A percentile compares a stretch with the other conserved stretches of the same genome.
These are phyloP conservation scores for Lachancea quebecensis DNA, from an alignment of 805 yeast species.

Conservation along the genomic window DNA sequence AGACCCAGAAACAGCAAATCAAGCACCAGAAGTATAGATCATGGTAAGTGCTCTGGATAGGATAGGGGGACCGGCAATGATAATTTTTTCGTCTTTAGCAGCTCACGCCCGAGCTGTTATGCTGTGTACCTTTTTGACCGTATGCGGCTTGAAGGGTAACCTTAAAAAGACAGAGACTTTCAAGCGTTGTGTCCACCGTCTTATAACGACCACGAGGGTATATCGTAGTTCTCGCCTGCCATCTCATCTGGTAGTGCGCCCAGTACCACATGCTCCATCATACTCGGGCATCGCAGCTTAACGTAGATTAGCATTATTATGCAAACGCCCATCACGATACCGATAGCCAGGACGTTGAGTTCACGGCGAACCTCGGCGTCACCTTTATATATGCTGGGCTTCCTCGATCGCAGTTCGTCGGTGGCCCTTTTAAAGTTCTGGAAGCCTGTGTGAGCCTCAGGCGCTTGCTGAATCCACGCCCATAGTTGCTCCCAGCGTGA, in stretches of 20 bases:
- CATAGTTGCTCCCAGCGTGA: constrained; percentile 1
- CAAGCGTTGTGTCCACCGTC: background rate
- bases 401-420: background rate
- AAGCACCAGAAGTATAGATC: too few relatives aligned
- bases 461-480: background rate
- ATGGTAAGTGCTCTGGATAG: too few relatives aligned
- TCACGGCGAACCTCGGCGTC: background rate
- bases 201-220: constrained; percentile 13
- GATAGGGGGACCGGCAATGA: too few relatives aligned
- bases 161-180: too few relatives aligned
- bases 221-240: constrained; percentile 5
- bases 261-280: constrained; percentile 5
- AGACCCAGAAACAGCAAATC: too few relatives aligned
- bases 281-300: constrained; percentile 8
- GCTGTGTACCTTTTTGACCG: too few relatives aligned
- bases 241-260: constrained; percentile 1
- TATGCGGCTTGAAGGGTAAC: too few relatives aligned
- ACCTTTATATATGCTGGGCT: background rate
- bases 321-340: constrained; percentile 10
- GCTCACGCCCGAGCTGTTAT: too few relatives aligned
- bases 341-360: constrained; percentile 6
- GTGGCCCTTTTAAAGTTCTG: background rate
- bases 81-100: too few relatives aligned
- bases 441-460: background rate
- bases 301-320: constrained; percentile 11